These are phyloP conservation scores for Cladosporium colombiae DNA, from an alignment of 2,329 filamentous ascomycete species.

Conservation along the genomic window DNA sequence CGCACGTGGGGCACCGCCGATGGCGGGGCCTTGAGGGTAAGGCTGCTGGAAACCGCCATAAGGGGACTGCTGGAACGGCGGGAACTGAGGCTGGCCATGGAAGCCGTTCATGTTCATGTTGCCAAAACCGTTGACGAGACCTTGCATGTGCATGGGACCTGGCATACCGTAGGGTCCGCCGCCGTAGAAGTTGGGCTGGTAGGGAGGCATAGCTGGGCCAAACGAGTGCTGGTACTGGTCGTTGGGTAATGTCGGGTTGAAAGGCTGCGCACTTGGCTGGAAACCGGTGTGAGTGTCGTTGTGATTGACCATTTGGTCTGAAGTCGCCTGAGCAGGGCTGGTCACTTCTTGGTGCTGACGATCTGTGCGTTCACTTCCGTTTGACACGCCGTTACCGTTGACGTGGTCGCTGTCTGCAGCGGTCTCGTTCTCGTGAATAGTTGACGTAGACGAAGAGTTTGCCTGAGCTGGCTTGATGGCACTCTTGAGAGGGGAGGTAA, in stretches of 20 bases:
- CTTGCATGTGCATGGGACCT: conserved; percentile 35
- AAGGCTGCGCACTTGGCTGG: conserved; percentile 77
- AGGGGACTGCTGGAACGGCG: conserved; percentile 45
- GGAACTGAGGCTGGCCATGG: conserved; percentile 43
- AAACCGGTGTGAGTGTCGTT: conserved; percentile 69
- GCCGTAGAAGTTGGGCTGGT: conserved; percentile 13
- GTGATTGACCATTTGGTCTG: conserved; percentile 44
- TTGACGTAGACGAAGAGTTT: conserved; percentile 46
- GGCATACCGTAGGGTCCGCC: conserved; percentile 17
- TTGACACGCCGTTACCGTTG: conserved; percentile 52
- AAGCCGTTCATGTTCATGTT: conserved; percentile 59
- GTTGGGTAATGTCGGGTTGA: conserved; percentile 55
- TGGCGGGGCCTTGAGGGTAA: conserved; percentile 43
- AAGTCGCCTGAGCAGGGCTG: conserved; percentile 41
- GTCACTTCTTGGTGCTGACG: conserved; percentile 63
- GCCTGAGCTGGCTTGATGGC: conserved; percentile 26
- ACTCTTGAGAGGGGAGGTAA: conserved; percentile 31
- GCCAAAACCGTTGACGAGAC: conserved; percentile 69
- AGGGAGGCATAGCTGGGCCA: conserved; percentile 16
- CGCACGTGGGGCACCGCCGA: conserved; percentile 47
- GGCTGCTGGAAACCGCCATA: conserved; percentile 57
- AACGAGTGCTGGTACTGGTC: conserved; percentile 36
- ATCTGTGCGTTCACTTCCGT: not conserved
- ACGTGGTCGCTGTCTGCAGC: conserved; percentile 57
- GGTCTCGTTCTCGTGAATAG: conserved; percentile 77